Evolutionary conservation across 345 rosid species (phyloP).

Genomic region (Chamaenerion angustifolium): DNA sequence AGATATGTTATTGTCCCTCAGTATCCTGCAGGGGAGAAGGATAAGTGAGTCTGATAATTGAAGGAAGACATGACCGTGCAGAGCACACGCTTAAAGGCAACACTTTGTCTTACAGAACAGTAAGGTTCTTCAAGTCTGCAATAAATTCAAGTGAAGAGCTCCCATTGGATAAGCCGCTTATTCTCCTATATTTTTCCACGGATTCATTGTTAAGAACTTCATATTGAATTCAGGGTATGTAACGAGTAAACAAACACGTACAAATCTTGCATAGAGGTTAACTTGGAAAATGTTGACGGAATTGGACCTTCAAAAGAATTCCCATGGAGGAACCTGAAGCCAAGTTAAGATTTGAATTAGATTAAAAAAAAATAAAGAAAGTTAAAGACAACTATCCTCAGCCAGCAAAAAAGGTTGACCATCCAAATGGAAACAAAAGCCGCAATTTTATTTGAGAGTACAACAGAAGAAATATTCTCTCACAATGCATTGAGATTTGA

Average conservation of each 20-base stretch:
- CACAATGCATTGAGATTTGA: slow-evolving; percentile 30
- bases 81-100: neutral
- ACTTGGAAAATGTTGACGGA: slow-evolving; percentile 1
- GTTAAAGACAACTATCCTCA: neutral
- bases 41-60: neutral
- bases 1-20: slow-evolving; percentile 7
- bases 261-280: slow-evolving; percentile 2
- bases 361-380: neutral
- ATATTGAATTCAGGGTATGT: too few species aligned
- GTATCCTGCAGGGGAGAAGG: slow-evolving; percentile 5
- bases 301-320: slow-evolving; percentile 4
- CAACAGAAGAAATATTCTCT: slow-evolving; percentile 6
- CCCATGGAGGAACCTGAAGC: slow-evolving; percentile 1
- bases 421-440: too few species aligned
- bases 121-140: slow-evolving; percentile 7
- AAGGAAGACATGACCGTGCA: neutral
- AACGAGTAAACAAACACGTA: neutral
- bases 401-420: neutral
- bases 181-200: slow-evolving; percentile 6
- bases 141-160: slow-evolving; percentile 6
- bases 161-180: slow-evolving; percentile 5
- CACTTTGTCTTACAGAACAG: slow-evolving; percentile 5
- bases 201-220: too few species aligned
- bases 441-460: too few species aligned
- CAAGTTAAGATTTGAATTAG: neutral